Conservation (phyloP, 495 filamentous ascomycete species). For the Copromyces sp. region DNA sequence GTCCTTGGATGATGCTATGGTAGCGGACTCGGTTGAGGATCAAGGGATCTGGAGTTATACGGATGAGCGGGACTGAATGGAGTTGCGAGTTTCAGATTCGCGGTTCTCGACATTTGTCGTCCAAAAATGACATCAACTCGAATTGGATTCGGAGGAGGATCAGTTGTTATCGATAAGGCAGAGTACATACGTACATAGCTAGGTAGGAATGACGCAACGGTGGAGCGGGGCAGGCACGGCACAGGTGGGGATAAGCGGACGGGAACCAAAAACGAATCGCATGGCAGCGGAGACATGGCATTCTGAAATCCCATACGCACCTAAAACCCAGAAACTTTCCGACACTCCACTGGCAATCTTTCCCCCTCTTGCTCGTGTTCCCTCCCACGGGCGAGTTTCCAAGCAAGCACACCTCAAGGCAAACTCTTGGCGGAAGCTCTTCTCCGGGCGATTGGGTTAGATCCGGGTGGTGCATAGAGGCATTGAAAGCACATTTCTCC, state of each 20-base stretch:
- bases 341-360: background rate
- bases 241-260: background rate
- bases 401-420: background rate
- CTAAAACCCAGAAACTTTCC: background rate
- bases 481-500: background rate
- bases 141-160: background rate
- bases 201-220: background rate
- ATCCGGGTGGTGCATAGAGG: background rate
- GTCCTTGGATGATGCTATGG: background rate
- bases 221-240: background rate
- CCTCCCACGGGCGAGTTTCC: too few relatives aligned
- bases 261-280: background rate
- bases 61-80: background rate
- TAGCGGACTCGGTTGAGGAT: background rate
- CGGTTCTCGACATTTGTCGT: background rate
- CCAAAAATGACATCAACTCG: background rate
- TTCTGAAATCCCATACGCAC: background rate
- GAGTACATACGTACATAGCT: background rate
- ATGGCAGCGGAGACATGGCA: background rate
- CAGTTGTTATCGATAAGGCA: background rate
- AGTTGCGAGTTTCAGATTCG: background rate
- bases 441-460: background rate
- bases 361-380: background rate
- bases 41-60: background rate
- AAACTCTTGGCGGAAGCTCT: background rate